Percentiles rank a stretch among this genome's conserved stretches.
phyloP scores from a whole-genome alignment of 228 moss, liverwort and hornwort species.

The Sphagnum magellanicum region DNA sequence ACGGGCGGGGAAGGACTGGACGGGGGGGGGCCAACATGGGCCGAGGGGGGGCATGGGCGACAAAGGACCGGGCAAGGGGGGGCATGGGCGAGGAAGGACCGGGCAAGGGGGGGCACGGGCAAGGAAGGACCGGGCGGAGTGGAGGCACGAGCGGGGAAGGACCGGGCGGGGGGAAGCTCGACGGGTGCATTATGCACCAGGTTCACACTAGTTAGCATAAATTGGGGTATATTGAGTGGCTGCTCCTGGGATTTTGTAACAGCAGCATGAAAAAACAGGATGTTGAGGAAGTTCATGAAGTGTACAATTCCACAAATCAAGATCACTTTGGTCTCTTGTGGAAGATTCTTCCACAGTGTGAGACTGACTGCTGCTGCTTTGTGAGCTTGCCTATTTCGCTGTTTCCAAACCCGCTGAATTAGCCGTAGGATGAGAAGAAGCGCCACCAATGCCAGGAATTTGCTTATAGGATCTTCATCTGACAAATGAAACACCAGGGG shows the following conservation, averaged over 20 bases:
- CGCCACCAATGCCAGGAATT: conserved; percentile 36
- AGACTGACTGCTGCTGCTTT: conserved; percentile 8
- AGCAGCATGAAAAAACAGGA: conserved; percentile 16
- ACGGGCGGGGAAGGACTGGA: no score
- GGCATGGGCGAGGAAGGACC: no score
- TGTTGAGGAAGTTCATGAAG: conserved; percentile 23
- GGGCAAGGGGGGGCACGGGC: no score
- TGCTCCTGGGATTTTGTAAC: conserved; percentile 5
- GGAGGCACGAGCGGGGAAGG: no score
- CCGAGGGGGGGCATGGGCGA: no score
- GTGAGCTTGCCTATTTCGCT: conserved; percentile 1
- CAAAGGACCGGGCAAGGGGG: no score
- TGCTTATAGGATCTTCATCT: conserved; percentile 21
- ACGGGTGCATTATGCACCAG: no score
- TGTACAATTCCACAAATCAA: conserved; percentile 30
- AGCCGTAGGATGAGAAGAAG: conserved; percentile 34
- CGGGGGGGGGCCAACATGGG: no score
- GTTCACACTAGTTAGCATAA: no score
- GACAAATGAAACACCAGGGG: conserved; percentile 12
- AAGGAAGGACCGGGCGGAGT: no score
- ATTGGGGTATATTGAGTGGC: background rate
- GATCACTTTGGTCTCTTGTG: conserved; percentile 25
- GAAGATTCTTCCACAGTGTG: background rate
- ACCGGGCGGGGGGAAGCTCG: no score
- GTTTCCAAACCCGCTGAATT: conserved; percentile 44